Evolutionary conservation across 257 asterid species (phyloP), one percentile per base, ranked within the genome.

Genomic region (Euphrasia confusa): DNA sequence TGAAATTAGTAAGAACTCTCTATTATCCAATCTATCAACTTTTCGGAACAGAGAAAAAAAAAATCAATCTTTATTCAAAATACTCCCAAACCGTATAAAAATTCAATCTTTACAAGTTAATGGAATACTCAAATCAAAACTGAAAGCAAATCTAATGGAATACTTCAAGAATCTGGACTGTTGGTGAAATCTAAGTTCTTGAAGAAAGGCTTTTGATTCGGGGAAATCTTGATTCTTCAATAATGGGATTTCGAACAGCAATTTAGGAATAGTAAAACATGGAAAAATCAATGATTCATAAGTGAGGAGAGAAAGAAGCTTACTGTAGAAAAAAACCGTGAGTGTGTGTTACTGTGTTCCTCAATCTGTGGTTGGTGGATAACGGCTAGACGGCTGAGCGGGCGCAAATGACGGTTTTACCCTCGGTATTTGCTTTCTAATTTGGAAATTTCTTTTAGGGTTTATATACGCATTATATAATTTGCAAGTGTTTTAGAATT

Each of bases 331-430:
- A 24, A 27, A 58, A 58, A 48, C 63, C 21, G 5, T 12, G 33
- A 10, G 61, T 7, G 67, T 39, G 52, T 9, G 15, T 65, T 39
- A 40, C 37, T 37, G 70, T 32, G 68, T 35, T 4, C 27, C 55
- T 50, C 55, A 50, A 15, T 15, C 27, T 40, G 62, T 52, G 70
- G 56, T 11, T 60, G 50, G 57, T 21, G 47, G 10, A 53, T 63
- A 61, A 70, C 72, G 79, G 74, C 71, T 66, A 68, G 0, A 39
- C 30, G 27, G 49, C 24, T 8, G 33, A 21, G 4, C 33, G 33
- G 35, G 44, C 24, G 2, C 2, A 6, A 59, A 69, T 35, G 59
- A 70, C 75, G 4, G 5, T 9, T 65, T 47, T 60, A 7, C 62
- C 75, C 75, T 54, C 54, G 30, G 9, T 14, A 10, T 40, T 37